Base-by-base conservation (phyloP, 2,329 filamentous ascomycete genomes). In the Exophiala oligosperma region DNA sequence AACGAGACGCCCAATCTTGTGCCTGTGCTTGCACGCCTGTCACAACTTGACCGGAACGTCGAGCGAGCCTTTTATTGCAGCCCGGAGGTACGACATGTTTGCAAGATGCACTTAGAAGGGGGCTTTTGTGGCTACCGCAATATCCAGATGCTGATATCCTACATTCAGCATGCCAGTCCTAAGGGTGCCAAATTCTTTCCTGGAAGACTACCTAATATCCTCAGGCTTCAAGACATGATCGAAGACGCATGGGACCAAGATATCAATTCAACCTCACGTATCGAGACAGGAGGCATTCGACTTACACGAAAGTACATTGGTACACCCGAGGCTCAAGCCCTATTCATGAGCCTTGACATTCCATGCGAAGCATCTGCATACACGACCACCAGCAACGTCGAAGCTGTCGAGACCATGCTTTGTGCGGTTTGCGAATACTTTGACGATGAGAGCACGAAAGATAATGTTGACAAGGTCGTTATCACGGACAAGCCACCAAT, bases 291-390 rank as follows among this genome's bases (percentile, higher is more conserved):
- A 2, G 91, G 92, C 1, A 89, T 97, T 63, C 84, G 79, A 63
- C 87, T 87, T n/a, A 96, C 92, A 0, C 84, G 94, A 60, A 97
- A 97, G 72, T 97, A 94, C 70, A 97, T 97, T 66, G 93, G 93
- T 14, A 97, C 93, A 1, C 87, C 91, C 7, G 93, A 97, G 88
- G 91, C 90, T 4, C 84, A 93, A 72, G 90, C 92, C 6, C 81
- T 96, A 64, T 89, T 96, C 66, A 75, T 81, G 37, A 85, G 84
- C 63, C 77, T 92, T 6, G 78, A 82, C 3, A 89, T 96, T 60
- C 77, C 80, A 81, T 89, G 85, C 64, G 81, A 86, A 54, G 85
- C 87, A 1, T 83, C 81, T 65, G 85, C 81, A 11, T 83, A 89
- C 64, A 75, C 56, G 28, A 62, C 60, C 74, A 81, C 74, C 62